Base-by-base conservation (phyloP, 2,329 filamentous ascomycete species). In the Colletotrichum phormii region DNA sequence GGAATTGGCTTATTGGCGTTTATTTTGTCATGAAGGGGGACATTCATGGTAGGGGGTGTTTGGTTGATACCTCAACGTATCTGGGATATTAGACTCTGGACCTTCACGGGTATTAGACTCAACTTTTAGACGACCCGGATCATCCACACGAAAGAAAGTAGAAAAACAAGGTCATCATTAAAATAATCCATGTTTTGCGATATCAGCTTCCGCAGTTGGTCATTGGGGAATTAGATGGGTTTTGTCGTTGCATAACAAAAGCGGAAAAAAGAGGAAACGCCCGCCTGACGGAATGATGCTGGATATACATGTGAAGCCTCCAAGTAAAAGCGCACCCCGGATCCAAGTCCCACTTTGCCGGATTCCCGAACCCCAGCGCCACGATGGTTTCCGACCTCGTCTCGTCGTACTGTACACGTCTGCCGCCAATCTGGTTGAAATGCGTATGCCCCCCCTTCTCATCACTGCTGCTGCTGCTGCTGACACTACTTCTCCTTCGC, bases 31-130 rank as follows among this genome's bases (percentile, higher is more conserved):
- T 12, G 8, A 35, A 42, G 37, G n/a, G 33, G 67, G 61, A 13
- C 29, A 49, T 49, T 74, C 63, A 55, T 31, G 29, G 29, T 24
- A 12, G 55, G 9, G 26, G 58, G 12, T 64, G 15, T 67, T 59
- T 67, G 64, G 57, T 65, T 65, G 76, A 75, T 75, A 78, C 76
- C 61, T 80, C 78, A 79, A 80, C 77, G 75, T 64, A 72, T 74
- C 68, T 58, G 69, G 46, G 62, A 70, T 71, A 62, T 73, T 71
- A 73, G 71, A 73, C 67, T 71, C 54, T 75, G 67, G 65, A 72
- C 46, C 70, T 71, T 67, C 74, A 74, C 71, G 71, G 77, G 75
- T 77, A 78, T 76, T 78, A 72, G 75, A 75, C 73, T 76, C 59
- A 68, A 58, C 66, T 64, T 66, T 64, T 63, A 72, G 69, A 72